phyloP scores from a whole-genome alignment of 306 rosid species.

The Lathyrus aphaca region DNA sequence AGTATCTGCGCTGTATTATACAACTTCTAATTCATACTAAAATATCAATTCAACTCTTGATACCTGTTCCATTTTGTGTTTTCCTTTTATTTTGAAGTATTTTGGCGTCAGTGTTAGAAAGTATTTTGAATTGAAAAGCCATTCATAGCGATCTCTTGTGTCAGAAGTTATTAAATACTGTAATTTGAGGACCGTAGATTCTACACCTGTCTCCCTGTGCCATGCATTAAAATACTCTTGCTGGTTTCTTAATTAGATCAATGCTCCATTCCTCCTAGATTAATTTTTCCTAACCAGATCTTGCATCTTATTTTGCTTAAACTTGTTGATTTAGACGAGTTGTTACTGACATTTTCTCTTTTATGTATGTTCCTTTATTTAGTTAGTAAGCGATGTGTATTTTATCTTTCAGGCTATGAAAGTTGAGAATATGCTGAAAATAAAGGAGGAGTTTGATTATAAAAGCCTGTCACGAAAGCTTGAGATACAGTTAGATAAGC shows the following conservation, averaged over 20 bases:
- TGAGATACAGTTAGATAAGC: conserved; percentile 87
- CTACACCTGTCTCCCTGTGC: background rate
- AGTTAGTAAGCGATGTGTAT: conserved; percentile 25
- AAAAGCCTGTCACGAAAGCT: conserved; percentile 91
- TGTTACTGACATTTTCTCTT: conserved; percentile 16
- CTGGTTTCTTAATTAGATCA: conserved; percentile 28
- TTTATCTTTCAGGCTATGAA: conserved; percentile 77
- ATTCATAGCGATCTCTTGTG: conserved; percentile 2
- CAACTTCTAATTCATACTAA: conserved; percentile 22
- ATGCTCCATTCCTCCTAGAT: background rate
- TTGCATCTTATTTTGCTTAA: conserved; percentile 11
- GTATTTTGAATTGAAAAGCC: conserved; percentile 30
- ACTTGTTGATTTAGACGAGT: conserved; percentile 16
- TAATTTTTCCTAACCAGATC: conserved; percentile 9
- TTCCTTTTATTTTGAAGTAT: conserved; percentile 29
- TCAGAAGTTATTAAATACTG: conserved; percentile 10
- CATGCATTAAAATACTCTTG: no score
- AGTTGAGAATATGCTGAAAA: conserved; percentile 95
- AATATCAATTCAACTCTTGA: conserved; percentile 11
- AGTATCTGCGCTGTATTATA: conserved; percentile 16
- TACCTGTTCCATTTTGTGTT: conserved; percentile 17
- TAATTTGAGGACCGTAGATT: background rate
- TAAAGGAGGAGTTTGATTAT: conserved; percentile 98
- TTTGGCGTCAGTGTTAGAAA: conserved; percentile 9
- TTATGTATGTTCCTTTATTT: background rate